Conservation (phyloP, 495 filamentous ascomycete species). For the Aspergillus heteromorphus region DNA sequence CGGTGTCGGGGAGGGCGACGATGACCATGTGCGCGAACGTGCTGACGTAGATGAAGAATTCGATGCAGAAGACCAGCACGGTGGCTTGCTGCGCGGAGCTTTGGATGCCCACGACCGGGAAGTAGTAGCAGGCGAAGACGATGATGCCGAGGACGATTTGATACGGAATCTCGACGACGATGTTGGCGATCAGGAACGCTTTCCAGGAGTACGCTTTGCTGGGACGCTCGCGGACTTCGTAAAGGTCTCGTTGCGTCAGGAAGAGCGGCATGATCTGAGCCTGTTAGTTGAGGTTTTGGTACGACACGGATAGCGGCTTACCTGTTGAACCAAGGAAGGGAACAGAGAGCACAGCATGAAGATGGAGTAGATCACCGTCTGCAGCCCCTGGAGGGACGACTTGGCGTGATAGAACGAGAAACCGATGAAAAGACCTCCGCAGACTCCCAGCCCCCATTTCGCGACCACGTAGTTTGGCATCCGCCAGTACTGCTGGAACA, state of each 20-base stretch:
- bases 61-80: constrained; percentile 46
- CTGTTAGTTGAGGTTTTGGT: constrained; percentile 1
- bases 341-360: constrained; percentile 59
- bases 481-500: constrained; percentile 51
- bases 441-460: constrained; percentile 17
- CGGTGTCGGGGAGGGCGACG: constrained; percentile 49
- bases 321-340: constrained; percentile 48
- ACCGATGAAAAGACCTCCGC: constrained; percentile 55
- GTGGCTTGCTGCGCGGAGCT: constrained; percentile 41
- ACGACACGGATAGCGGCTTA: constrained; percentile 43
- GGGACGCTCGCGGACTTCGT: constrained; percentile 61
- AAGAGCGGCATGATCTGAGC: constrained; percentile 63
- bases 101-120: constrained; percentile 36
- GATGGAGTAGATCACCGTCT: constrained; percentile 51
- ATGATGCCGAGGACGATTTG: constrained; percentile 38
- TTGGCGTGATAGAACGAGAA: constrained; percentile 51
- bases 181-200: constrained; percentile 59
- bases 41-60: constrained; percentile 44
- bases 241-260: constrained; percentile 56
- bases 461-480: constrained; percentile 44
- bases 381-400: constrained; percentile 43
- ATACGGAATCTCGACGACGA: constrained; percentile 52
- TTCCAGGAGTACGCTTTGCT: constrained; percentile 67
- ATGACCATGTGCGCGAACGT: constrained; percentile 54
- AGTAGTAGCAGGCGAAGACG: constrained; percentile 47